Evolutionary conservation across 169 alveolate genomes (phyloP).

Genomic region (Cryptosporidium canis): DNA sequence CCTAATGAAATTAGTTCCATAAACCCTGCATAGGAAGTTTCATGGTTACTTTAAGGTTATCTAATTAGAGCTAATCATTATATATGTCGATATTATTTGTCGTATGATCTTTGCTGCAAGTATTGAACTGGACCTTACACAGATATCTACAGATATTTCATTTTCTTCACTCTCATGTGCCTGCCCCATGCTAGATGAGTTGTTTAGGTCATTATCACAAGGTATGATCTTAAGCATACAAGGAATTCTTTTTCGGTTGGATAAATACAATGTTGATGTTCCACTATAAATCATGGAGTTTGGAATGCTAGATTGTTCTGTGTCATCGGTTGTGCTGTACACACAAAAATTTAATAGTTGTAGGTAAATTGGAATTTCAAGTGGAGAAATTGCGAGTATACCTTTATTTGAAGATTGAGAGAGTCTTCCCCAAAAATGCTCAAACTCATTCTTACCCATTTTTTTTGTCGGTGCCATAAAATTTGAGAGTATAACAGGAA

Average conservation of each 20-base stretch:
- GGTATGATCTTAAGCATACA: conserved; percentile 15
- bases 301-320: background rate
- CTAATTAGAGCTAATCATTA: background rate
- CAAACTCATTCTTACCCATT: conserved; percentile 39
- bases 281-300: background rate
- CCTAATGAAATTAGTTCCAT: conserved; percentile 10
- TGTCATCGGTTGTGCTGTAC: background rate
- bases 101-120: conserved; percentile 15
- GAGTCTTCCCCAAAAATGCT: conserved; percentile 50
- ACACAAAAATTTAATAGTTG: conserved; percentile 40
- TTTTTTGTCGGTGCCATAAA: conserved; percentile 68
- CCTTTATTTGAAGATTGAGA: conserved; percentile 38
- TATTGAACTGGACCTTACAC: conserved; percentile 45
- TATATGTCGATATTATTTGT: conserved; percentile 39
- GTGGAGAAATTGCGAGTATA: background rate
- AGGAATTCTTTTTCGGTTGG: conserved; percentile 31
- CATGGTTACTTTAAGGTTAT: background rate
- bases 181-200: background rate
- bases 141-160: conserved; percentile 15
- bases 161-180: background rate
- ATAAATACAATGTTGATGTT: conserved; percentile 36
- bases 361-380: conserved; percentile 26
- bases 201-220: background rate
- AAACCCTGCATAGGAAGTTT: background rate
- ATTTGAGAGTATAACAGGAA: conserved; percentile 42